phyloP scores from a whole-genome alignment of 768 basidiomycete genomes.

The Lyophyllum atratum region DNA sequence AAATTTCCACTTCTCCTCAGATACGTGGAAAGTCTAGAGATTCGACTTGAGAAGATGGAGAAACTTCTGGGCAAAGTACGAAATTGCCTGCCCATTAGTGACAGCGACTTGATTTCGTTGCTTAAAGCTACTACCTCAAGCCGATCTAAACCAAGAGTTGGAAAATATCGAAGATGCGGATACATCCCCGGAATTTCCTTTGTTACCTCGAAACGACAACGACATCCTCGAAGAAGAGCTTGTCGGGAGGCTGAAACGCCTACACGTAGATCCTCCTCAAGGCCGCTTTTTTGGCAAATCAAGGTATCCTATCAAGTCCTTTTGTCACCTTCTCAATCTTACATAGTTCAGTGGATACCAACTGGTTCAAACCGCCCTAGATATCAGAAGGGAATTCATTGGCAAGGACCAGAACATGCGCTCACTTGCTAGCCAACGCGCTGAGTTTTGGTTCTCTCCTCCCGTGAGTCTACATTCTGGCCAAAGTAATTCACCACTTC shows the following conservation, averaged over 20 bases:
- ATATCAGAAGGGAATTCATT: constrained; percentile 55
- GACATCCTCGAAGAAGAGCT: constrained; percentile 31
- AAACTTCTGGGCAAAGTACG: constrained; percentile 53
- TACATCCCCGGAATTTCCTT: constrained; percentile 34
- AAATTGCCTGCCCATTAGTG: background rate
- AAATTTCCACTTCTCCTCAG: constrained; percentile 22
- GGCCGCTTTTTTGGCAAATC: constrained; percentile 53
- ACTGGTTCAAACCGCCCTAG: constrained; percentile 54
- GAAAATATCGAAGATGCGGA: constrained; percentile 43
- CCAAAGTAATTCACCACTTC: background rate
- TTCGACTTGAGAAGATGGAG: constrained; percentile 65
- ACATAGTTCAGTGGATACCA: constrained; percentile 42
- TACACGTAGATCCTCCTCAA: constrained; percentile 39
- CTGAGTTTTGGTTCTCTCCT: constrained; percentile 48
- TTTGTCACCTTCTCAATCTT: background rate
- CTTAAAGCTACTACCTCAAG: constrained; percentile 53
- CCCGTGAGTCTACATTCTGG: background rate
- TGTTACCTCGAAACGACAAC: constrained; percentile 33
- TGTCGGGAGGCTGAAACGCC: constrained; percentile 31
- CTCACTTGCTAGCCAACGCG: constrained; percentile 33
- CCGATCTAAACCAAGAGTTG: constrained; percentile 63
- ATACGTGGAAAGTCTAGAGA: constrained; percentile 65
- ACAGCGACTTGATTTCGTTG: constrained; percentile 15
- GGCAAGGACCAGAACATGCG: constrained; percentile 32
- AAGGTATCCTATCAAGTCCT: constrained; percentile 26